phyloP scores from a whole-genome alignment of 202 grass and related monocot species.

The Alloteropsis angusta region DNA sequence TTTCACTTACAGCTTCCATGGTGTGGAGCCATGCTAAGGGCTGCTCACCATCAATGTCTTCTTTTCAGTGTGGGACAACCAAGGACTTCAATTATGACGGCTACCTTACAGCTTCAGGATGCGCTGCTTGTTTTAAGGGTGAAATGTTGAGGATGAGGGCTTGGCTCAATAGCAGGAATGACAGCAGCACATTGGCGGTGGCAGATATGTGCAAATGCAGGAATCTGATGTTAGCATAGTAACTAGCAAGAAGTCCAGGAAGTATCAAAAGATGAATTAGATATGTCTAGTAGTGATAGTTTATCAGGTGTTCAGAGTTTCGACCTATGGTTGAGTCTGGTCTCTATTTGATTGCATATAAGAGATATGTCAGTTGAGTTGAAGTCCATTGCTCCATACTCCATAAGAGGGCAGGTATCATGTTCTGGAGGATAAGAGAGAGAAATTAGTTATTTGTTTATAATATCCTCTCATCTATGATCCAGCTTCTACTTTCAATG shows the following conservation, averaged over 20 bases:
- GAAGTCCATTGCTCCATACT: background rate
- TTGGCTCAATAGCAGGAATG: background rate
- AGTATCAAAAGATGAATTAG: background rate
- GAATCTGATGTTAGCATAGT: background rate
- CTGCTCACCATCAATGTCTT: background rate
- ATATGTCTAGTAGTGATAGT: background rate
- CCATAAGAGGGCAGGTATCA: background rate
- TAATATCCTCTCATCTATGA: background rate
- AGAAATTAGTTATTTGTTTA: background rate
- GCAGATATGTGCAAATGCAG: background rate
- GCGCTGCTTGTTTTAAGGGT: background rate
- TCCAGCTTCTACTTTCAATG: background rate
- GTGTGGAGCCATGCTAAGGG: background rate
- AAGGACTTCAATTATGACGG: background rate
- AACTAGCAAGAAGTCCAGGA: background rate
- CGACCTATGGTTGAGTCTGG: background rate
- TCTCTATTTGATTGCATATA: background rate
- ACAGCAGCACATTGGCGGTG: background rate
- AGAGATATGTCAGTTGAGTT: background rate
- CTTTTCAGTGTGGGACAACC: background rate
- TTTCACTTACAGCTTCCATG: background rate
- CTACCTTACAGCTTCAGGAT: background rate
- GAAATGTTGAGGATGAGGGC: background rate
- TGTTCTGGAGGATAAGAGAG: background rate
- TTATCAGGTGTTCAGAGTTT: background rate